phyloP scores from a whole-genome alignment of 2,329 filamentous ascomycete genomes.

The Botrytis elliptica region DNA sequence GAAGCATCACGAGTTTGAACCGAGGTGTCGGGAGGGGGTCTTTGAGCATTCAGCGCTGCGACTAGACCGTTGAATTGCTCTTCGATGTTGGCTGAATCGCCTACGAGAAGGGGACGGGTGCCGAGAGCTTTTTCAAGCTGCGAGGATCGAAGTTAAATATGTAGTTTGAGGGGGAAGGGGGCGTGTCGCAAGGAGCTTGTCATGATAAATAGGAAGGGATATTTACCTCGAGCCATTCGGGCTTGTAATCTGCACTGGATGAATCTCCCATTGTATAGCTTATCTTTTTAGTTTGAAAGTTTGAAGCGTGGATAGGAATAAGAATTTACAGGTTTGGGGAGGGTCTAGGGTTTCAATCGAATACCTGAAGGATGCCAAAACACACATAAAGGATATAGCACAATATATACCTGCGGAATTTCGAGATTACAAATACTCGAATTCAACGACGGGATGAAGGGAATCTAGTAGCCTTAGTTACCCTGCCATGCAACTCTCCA shows the following conservation, averaged over 20 bases:
- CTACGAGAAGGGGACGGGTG: constrained; percentile 25
- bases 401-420: background rate
- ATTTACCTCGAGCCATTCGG: constrained; percentile 33
- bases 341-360: background rate
- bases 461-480: background rate
- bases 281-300: background rate
- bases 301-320: too few species aligned
- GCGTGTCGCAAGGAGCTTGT: background rate
- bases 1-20: constrained; percentile 24
- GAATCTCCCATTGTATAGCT: background rate
- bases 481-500: background rate
- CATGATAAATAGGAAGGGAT: background rate
- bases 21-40: constrained; percentile 25
- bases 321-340: background rate
- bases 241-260: constrained; percentile 26
- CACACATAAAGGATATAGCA: background rate
- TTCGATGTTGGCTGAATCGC: constrained; percentile 25
- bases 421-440: background rate
- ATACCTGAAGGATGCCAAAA: background rate
- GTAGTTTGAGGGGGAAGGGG: too few species aligned
- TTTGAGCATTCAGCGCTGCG: constrained; percentile 23
- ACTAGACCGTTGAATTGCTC: constrained; percentile 26
- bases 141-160: constrained; percentile 4
- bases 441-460: too few species aligned
- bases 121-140: constrained; percentile 31